Evolutionary conservation across 2,329 filamentous ascomycete species (phyloP).

Genomic region (Sporothrix schenckii): DNA sequence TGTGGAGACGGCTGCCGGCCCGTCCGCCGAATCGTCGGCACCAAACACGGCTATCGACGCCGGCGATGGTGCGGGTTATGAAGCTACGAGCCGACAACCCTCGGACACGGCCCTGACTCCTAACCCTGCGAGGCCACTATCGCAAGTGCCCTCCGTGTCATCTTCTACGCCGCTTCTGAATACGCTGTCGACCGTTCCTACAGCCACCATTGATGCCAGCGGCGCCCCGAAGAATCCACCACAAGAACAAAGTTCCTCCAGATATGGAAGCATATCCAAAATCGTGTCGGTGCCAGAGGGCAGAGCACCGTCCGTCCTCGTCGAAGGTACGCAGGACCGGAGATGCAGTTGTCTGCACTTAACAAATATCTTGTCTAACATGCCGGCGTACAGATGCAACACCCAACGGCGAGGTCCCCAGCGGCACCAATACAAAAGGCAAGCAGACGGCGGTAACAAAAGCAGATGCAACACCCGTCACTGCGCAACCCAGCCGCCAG

Average conservation of each 20-base stretch:
- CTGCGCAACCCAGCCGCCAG: constrained; percentile 15
- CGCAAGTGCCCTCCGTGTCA: constrained; percentile 7
- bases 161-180: constrained; percentile 27
- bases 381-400: constrained; percentile 5
- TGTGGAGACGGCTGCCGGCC: not conserved
- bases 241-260: constrained; percentile 1
- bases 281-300: constrained; percentile 2
- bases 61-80: not conserved
- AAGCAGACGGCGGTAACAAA: not conserved
- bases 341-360: not conserved
- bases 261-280: constrained; percentile 27
- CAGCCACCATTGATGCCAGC: constrained; percentile 6
- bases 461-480: not conserved
- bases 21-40: not conserved
- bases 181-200: constrained; percentile 1
- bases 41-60: not conserved
- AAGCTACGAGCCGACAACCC: not conserved
- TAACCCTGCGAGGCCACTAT: not conserved
- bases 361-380: not conserved
- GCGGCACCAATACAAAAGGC: not conserved
- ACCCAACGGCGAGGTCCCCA: not conserved
- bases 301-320: constrained; percentile 9
- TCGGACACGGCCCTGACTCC: not conserved
- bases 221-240: not conserved
- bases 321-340: not conserved